These are phyloP conservation scores for Russula ochroleuca DNA, from an alignment of 768 basidiomycete species.

Conservation along the genomic window DNA sequence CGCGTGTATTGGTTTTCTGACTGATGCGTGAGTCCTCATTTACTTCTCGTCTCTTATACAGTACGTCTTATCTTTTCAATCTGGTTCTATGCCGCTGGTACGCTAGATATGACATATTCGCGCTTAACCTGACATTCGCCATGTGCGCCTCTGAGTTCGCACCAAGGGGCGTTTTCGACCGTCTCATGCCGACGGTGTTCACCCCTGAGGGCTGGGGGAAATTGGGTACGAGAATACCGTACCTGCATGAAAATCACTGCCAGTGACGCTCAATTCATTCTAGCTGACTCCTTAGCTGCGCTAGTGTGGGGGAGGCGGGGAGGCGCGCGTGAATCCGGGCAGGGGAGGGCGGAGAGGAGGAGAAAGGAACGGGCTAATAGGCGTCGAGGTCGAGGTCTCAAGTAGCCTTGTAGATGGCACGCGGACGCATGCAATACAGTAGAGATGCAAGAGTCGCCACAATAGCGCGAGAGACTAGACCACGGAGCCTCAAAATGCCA, in stretches of 20 bases:
- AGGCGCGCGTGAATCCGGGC: not conserved
- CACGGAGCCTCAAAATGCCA: not conserved
- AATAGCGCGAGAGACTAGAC: not conserved
- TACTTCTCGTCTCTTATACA: not conserved
- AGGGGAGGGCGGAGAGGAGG: not conserved
- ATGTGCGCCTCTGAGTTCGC: conserved; percentile 87
- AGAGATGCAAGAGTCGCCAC: not conserved
- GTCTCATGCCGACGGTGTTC: conserved; percentile 87
- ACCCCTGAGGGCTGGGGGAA: conserved; percentile 80
- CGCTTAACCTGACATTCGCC: conserved; percentile 79
- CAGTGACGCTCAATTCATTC: not conserved
- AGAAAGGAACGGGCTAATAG: not conserved
- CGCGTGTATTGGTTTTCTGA: conserved; percentile 86
- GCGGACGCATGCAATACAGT: not conserved
- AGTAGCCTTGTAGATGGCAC: not conserved
- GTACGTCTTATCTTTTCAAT: not conserved
- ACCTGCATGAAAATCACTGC: not conserved
- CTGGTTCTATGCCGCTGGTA: not conserved
- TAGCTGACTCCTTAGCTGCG: conserved; percentile 62
- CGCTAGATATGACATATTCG: conserved; percentile 77
- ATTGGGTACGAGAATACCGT: conserved; percentile 46
- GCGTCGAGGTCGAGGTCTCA: not conserved
- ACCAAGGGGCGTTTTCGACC: conserved; percentile 65
- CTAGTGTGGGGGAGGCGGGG: conserved; percentile 30
- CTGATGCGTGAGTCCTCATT: conserved; percentile 54